Evolutionary conservation across 495 filamentous ascomycete genomes (phyloP).

Genomic region (Neurospora sp.): DNA sequence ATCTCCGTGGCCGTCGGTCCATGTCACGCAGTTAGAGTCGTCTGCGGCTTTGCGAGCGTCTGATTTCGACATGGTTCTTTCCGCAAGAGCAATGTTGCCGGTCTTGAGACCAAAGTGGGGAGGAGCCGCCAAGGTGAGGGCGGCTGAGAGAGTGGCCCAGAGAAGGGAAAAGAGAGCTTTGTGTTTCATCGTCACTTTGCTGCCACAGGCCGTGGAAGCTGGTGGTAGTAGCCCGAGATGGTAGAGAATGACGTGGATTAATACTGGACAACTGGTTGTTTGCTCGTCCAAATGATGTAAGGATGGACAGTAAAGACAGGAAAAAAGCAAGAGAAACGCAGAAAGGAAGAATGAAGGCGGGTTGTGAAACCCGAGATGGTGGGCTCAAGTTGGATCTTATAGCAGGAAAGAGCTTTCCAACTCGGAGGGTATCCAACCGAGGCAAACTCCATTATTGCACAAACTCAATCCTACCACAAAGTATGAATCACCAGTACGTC

Average conservation of each 20-base stretch:
- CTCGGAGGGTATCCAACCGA: background rate
- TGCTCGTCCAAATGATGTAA: background rate
- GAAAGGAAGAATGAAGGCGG: background rate
- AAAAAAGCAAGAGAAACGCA: background rate
- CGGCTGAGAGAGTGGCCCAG: background rate
- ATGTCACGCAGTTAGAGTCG: background rate
- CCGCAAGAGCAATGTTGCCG: background rate
- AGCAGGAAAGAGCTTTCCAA: background rate
- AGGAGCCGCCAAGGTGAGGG: background rate
- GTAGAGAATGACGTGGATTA: background rate
- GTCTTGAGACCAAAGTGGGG: background rate
- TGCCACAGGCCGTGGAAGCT: background rate
- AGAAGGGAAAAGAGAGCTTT: background rate
- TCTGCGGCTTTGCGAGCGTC: background rate
- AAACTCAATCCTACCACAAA: background rate
- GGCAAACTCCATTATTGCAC: background rate
- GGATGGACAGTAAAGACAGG: background rate
- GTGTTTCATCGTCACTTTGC: background rate
- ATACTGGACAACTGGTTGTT: background rate
- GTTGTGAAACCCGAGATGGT: background rate
- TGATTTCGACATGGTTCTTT: background rate
- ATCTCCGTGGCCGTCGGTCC: background rate
- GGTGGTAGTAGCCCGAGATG: background rate
- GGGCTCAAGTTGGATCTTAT: background rate
- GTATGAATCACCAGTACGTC: background rate